Base-by-base conservation (phyloP, 768 basidiomycete genomes). In the Hygrocybe coccinea region DNA sequence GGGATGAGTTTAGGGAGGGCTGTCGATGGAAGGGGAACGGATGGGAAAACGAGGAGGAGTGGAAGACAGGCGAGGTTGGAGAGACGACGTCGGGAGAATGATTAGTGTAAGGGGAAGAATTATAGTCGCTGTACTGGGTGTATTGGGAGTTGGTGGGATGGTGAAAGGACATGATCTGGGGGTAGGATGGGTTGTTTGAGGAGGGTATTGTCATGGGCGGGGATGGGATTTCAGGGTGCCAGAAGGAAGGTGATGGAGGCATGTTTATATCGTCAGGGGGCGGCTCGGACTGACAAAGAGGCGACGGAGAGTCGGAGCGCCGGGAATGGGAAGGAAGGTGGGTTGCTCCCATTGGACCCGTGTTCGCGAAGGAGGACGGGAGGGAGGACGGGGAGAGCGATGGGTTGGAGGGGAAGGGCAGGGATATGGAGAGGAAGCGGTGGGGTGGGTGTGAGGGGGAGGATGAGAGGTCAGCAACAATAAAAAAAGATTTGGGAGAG, bases 291-390 rank as follows among this genome's bases (percentile, higher is more conserved):
- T 54, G 19, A n/a, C n/a, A n/a, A n/a, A n/a, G n/a, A 19, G 59
- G 54, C 38, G 70, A 59, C 52, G 68, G 56, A 55, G 70, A 61
- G 55, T 61, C 57, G 57, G 62, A 61, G 33, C 56, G 59, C 7
- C 67, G 35, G 52, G 43, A 50, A 50, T 55, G 60, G 19, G 63
- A 21, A 47, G 70, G 54, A 64, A 67, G 74, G 69, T 24, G 74
- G 56, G 70, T 60, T 38, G 84, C 82, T 49, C 82, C 83, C 69
- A 88, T 80, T 22, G 86, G 85, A 55, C 83, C 84, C 24, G 79
- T 80, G 55, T 89, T 71, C 52, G 75, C 79, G 48, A 74, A 77
- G 57, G 79, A 29, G 29, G 29, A 29, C 3, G 29, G 29, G 29
- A 29, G 4, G 8, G 29, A 8, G 8, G 29, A 29, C 29, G 8